Evolutionary conservation across 164 flowering plant genomes (phyloP).

Genomic region (Kingdonia uniflora): DNA sequence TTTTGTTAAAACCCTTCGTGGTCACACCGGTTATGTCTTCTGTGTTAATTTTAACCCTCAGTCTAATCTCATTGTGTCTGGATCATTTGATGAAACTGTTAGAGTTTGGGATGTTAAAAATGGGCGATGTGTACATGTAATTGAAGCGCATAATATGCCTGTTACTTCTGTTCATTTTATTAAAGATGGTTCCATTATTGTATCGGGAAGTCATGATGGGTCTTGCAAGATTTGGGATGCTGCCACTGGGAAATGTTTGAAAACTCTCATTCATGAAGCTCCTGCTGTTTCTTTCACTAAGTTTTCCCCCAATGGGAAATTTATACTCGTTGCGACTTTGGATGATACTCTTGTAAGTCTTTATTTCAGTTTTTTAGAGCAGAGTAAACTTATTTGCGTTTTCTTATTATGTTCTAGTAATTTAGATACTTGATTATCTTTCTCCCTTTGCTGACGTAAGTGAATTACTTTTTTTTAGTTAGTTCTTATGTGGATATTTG

Average conservation of each 20-base stretch:
- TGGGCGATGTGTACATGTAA: conserved; percentile 42
- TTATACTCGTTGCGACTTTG: conserved; percentile 88
- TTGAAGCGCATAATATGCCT: conserved; percentile 60
- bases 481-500: no score
- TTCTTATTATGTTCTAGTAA: no score
- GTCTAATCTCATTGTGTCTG: conserved; percentile 76
- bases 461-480: no score
- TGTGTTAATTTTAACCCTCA: conserved; percentile 88
- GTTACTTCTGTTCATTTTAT: conserved; percentile 80
- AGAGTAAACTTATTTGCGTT: no score
- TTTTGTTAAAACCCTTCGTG: conserved; percentile 66
- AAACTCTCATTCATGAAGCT: conserved; percentile 54
- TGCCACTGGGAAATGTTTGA: conserved; percentile 41
- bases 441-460: no score
- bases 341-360: conserved; percentile 69
- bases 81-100: conserved; percentile 77
- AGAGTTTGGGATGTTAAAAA: conserved; percentile 89
- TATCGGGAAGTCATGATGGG: conserved; percentile 85
- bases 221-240: conserved; percentile 92
- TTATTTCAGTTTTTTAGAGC: background rate
- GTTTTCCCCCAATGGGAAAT: conserved; percentile 95
- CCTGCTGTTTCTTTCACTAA: conserved; percentile 77
- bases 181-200: conserved; percentile 77
- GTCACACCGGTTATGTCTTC: conserved; percentile 69
- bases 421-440: no score